Conservation (phyloP, 108 stramenopile genomes). For the Skeletonema grethae region DNA sequence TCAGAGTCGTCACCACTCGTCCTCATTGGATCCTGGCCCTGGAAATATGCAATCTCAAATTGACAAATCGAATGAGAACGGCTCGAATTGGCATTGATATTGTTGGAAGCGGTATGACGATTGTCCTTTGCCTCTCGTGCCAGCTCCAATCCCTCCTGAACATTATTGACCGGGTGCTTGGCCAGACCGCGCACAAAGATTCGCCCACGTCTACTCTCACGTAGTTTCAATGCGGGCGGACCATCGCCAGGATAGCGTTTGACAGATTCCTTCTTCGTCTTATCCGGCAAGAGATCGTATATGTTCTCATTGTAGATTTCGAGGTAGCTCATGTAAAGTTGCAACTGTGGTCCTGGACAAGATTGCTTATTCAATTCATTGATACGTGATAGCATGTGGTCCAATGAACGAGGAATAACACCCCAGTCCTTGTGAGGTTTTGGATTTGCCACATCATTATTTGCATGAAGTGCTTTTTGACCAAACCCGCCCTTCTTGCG, state of each 20-base stretch:
- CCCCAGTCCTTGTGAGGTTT: constrained; percentile 63
- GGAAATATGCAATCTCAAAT: constrained; percentile 60
- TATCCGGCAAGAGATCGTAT: constrained; percentile 84
- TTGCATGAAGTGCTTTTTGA: constrained; percentile 7
- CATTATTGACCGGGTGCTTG: constrained; percentile 67
- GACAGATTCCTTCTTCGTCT: constrained; percentile 17
- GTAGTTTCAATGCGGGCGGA: constrained; percentile 74
- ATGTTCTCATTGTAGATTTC: constrained; percentile 99
- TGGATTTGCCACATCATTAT: constrained; percentile 1
- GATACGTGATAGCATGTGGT: constrained; percentile 67
- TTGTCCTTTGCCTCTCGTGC: constrained; percentile 64
- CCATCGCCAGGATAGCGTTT: constrained; percentile 30
- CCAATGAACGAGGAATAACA: constrained; percentile 80
- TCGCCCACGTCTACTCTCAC: constrained; percentile 81
- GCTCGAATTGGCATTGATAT: constrained; percentile 88
- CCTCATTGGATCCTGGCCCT: constrained; percentile 1
- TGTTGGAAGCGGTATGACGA: constrained; percentile 87
- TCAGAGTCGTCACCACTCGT: constrained; percentile 39
- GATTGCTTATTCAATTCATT: constrained; percentile 17
- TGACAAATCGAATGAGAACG: constrained; percentile 95
- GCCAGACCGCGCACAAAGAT: constrained; percentile 85
- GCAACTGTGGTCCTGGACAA: constrained; percentile 24
- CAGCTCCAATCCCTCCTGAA: constrained; percentile 69
- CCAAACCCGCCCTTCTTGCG: constrained; percentile 11
- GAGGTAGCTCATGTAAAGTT: constrained; percentile 85